Percentiles rank a stretch among this genome's conserved stretches.
Evolutionary conservation across 208 protist genomes (phyloP).

Genomic region (Paratrypanosoma confusum): DNA sequence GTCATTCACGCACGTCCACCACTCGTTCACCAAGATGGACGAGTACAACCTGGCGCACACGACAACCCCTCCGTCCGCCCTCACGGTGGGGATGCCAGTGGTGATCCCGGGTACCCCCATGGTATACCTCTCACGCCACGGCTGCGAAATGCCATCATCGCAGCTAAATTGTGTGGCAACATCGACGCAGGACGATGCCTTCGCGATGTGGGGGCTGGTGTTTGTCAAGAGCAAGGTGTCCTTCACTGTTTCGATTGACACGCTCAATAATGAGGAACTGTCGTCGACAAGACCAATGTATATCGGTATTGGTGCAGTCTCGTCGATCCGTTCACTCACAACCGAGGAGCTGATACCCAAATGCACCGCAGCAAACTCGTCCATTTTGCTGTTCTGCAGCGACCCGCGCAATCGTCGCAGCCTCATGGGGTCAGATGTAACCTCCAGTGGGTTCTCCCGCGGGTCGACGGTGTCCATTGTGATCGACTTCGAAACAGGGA

Average conservation of each 20-base stretch:
- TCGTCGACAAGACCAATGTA: constrained; percentile 48
- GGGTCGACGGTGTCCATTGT: constrained; percentile 64
- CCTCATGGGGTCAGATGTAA: constrained; percentile 34
- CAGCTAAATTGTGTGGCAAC: constrained; percentile 66
- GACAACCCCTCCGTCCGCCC: constrained; percentile 22
- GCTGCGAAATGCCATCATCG: constrained; percentile 55
- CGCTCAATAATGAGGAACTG: constrained; percentile 44
- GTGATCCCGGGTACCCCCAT: constrained; percentile 39
- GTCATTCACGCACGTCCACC: constrained; percentile 67
- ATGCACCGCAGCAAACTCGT: constrained; percentile 16
- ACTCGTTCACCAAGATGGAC: constrained; percentile 81
- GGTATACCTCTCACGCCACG: constrained; percentile 73
- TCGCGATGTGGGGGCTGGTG: constrained; percentile 78
- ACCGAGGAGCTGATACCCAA: constrained; percentile 47
- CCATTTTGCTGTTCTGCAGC: constrained; percentile 39
- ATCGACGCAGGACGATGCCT: constrained; percentile 45
- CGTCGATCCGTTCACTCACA: constrained; percentile 53
- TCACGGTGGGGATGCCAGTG: constrained; percentile 57
- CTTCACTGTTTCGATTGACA: constrained; percentile 66
- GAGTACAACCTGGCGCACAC: constrained; percentile 29
- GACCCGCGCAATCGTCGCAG: constrained; percentile 54
- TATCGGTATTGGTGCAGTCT: constrained; percentile 48
- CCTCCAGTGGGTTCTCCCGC: constrained; percentile 59
- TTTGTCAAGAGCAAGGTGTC: constrained; percentile 16
- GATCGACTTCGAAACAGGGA: constrained; percentile 29